Evolutionary conservation across 345 rosid species (phyloP).

Genomic region (Eucalyptus virginea): DNA sequence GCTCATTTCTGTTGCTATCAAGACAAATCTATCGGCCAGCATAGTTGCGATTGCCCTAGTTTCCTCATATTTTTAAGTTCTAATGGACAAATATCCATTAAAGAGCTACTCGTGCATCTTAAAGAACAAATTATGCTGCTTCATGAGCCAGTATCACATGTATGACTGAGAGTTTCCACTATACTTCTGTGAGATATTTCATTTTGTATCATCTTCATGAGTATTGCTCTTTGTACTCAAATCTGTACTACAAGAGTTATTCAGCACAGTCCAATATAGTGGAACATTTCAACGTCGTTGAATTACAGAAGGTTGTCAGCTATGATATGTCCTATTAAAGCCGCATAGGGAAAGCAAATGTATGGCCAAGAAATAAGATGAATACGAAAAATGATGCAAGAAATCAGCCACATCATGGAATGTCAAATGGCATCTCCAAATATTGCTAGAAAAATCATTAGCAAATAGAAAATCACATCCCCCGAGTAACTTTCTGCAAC

Average conservation of each 20-base stretch:
- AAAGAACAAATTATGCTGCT: not conserved
- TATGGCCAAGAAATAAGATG: not conserved
- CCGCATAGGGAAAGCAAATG: too few relatives aligned
- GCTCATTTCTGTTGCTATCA: too few relatives aligned
- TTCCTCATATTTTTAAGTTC: too few relatives aligned
- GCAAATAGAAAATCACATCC: too few relatives aligned
- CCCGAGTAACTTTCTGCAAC: rapidly evolving
- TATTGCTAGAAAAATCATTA: not conserved
- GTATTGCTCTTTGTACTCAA: not conserved
- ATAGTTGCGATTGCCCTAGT: too few relatives aligned
- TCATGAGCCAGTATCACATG: not conserved
- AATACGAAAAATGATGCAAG: too few relatives aligned
- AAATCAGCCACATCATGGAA: not conserved
- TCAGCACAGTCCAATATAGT: not conserved
- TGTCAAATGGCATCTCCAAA: not conserved
- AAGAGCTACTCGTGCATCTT: too few relatives aligned
- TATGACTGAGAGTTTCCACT: not conserved
- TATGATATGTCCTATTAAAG: not conserved
- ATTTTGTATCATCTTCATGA: not conserved
- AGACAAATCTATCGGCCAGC: too few relatives aligned
- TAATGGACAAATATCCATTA: too few relatives aligned
- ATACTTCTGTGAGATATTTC: not conserved
- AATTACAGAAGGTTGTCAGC: not conserved
- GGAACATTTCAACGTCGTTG: not conserved
- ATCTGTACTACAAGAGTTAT: not conserved